A percentile compares a stretch with the other conserved stretches of the same genome.
These are phyloP conservation scores for Ambrosiella beaveri DNA, from an alignment of 2,329 filamentous ascomycete genomes.

Conservation along the genomic window DNA sequence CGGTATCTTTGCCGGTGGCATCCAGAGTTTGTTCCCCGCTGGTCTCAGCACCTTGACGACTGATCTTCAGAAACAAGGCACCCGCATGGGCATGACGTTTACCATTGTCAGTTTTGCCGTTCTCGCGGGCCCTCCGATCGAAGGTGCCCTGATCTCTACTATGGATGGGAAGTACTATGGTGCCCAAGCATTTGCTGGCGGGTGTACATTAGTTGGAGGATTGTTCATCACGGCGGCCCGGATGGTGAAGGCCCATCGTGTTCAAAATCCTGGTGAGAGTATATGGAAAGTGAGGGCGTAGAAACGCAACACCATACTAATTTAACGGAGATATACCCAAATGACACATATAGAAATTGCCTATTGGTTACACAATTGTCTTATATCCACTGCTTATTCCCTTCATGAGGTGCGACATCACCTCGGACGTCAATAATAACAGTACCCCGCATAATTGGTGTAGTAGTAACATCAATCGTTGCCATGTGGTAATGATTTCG, in stretches of 20 bases:
- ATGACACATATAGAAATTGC: too few relatives aligned
- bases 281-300: slow-evolving; percentile 7
- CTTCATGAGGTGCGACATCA: background rate
- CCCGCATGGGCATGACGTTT: slow-evolving; percentile 41
- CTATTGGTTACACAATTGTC: too few relatives aligned
- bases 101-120: slow-evolving; percentile 36
- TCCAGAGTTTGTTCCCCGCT: slow-evolving; percentile 51
- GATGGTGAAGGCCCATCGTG: slow-evolving; percentile 2
- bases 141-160: slow-evolving; percentile 30
- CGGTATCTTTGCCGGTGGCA: slow-evolving; percentile 44
- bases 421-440: background rate
- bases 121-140: slow-evolving; percentile 35
- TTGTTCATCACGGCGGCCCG: slow-evolving; percentile 3
- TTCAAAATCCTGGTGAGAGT: slow-evolving; percentile 5
- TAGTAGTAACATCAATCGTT: background rate
- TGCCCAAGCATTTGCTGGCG: slow-evolving; percentile 32
- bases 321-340: too few relatives aligned
- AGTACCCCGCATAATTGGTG: background rate
- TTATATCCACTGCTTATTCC: too few relatives aligned
- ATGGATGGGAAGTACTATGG: slow-evolving; percentile 26
- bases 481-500: background rate
- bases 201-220: slow-evolving; percentile 8
- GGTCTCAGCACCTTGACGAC: slow-evolving; percentile 27
- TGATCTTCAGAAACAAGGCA: slow-evolving; percentile 34
- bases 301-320: background rate